Evolutionary conservation across 306 rosid species (phyloP), one percentile per base, ranked within the genome.

Genomic region (Trichosanthes cucumerina): DNA sequence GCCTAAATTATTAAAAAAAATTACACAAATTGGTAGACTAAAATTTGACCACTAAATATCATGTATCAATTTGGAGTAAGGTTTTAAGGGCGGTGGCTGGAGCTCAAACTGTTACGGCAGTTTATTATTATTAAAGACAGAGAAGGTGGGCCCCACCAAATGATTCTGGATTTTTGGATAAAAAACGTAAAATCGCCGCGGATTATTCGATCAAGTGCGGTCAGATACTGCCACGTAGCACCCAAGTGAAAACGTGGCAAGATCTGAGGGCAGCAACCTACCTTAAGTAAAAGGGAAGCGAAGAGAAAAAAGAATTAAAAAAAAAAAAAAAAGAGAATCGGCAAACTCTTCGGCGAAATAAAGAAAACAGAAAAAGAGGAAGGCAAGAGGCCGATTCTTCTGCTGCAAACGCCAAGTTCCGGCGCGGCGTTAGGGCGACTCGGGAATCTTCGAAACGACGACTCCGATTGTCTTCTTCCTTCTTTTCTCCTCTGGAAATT

Each of bases 401-500:
- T 13, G 34, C 11, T 10, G 75, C 75, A 14, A 44, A 41, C 75
- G 75, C 75, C 19, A 11, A 41, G 75, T 39, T 24, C 75, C 50
- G 75, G 52, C 75, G 75, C 28, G 75, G 52, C 75, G 75, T 34
- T 66, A 8, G 73, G 73, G 73, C 49, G 49, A 69, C 10, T 3
- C 13, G 1, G 71, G 5, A 56, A n/a, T 33, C 24, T 54, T n/a
- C 39, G 39, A 36, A 0, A 36, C 39, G 39, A 5, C 3, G 16
- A 7, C 47, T 43, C 66, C 3, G 66, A 28, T 59, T 5, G 44
- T 16, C 70, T 63, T 33, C 70, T 33, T 63, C 23, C 44, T 63
- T 41, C 23, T 2, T 73, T 14, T 43, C 28, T 46, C 16, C 46
- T 44, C 36, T 72, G 6, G 7, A 46, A 46, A 65, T 69, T 36